Base-by-base conservation (phyloP, 352 stramenopile species). In the Pythium aquatile region DNA sequence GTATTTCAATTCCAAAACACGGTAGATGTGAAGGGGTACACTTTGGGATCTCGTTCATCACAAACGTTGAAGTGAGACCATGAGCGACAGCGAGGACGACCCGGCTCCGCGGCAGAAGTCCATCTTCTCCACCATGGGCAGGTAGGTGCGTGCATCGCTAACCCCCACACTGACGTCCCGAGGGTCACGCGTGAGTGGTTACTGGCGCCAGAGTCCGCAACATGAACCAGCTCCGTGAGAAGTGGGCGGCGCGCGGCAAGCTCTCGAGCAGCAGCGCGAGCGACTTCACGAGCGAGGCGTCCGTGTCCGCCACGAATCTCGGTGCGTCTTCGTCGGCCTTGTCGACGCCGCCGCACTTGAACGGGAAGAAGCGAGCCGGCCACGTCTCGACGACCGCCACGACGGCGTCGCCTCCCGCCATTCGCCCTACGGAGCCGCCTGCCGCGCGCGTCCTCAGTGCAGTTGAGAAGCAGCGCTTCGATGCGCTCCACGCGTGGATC, bases 221-320 rank as follows among this genome's bases (percentile, higher is more conserved):
- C 48, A 73, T 73, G 62, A 73, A 73, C 49, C 67, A 73, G 13
- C 33, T 73, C 32, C 67, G 67, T 11, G 67, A 73, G 35, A 73
- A 73, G 48, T 73, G 67, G 67, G 51, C 17, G 47, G 58, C 47
- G 14, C 60, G 58, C 40, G 33, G 53, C 37, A 69, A 73, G 46
- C 59, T 69, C 51, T 58, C 61, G 46, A 72, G 60, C 57, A 37
- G 32, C 60, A 73, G 57, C 51, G 42, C 24, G 28, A 65, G 53
- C 42, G 58, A 73, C 3, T 61, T 63, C 61, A 16, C 52, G 20
- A 59, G 48, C 46, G 66, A 70, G 8, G 33, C 54, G 10, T 54
- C 55, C 29, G 16, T 24, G 10, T 56, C 62, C 4, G 28, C 44
- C 17, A 46, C 48, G 1, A 40, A 49, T 4, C 13, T 53, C 9